phyloP scores from a whole-genome alignment of 1,284 basidiomycete genomes.

The Phylloboletellus chloephorus region DNA sequence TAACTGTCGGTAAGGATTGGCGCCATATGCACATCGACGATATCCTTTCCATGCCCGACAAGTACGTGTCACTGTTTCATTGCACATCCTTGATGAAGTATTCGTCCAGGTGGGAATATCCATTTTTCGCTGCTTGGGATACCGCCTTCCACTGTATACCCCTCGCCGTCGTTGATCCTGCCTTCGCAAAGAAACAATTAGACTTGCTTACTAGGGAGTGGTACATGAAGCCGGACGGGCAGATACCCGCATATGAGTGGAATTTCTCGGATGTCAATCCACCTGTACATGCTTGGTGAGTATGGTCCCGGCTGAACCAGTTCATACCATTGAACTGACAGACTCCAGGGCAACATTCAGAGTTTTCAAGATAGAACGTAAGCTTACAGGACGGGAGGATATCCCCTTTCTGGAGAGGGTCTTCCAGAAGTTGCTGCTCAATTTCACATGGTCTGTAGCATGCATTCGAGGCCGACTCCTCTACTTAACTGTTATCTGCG shows the following conservation, averaged over 20 bases:
- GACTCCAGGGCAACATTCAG: constrained; percentile 83
- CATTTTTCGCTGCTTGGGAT: constrained; percentile 94
- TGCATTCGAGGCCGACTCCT: not conserved
- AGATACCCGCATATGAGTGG: constrained; percentile 98
- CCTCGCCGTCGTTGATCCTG: constrained; percentile 89
- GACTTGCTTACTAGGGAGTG: constrained; percentile 95
- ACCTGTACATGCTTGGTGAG: constrained; percentile 91
- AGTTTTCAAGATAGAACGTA: constrained; percentile 97
- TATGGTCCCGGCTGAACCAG: not conserved
- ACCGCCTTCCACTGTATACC: constrained; percentile 99
- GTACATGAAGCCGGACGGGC: constrained; percentile 99
- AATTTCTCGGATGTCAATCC: constrained; percentile 97
- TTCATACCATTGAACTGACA: not conserved
- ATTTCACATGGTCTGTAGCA: constrained; percentile 82
- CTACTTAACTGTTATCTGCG: constrained; percentile 9
- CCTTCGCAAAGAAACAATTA: constrained; percentile 96
- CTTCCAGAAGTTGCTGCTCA: constrained; percentile 94
- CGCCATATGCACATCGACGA: constrained; percentile 93
- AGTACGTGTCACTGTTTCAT: constrained; percentile 42
- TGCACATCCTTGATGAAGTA: constrained; percentile 2
- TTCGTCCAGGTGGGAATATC: constrained; percentile 83
- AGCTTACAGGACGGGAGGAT: constrained; percentile 88
- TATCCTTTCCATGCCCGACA: constrained; percentile 97
- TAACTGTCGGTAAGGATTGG: constrained; percentile 63
- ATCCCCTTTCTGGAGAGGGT: constrained; percentile 92